Conservation (phyloP, 2,329 filamentous ascomycete species). For the Talaromyces sp. region DNA sequence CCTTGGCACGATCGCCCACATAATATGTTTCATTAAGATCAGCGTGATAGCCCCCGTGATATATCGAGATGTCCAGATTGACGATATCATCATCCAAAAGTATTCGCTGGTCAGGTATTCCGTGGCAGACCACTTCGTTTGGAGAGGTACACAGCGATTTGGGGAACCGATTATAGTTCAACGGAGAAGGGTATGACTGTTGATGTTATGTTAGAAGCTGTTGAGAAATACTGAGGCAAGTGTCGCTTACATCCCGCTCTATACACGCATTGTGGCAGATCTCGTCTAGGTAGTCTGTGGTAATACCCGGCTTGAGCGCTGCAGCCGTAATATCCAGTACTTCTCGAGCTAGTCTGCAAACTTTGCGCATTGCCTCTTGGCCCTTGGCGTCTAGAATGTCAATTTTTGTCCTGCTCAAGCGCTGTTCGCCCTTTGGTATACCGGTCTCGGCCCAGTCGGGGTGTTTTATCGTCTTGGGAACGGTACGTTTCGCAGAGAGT, state of each 20-base stretch:
- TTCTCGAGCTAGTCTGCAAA: constrained; percentile 73
- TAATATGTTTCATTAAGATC: constrained; percentile 97
- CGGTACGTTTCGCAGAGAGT: constrained; percentile 59
- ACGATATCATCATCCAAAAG: constrained; percentile 85
- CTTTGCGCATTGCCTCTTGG: constrained; percentile 81
- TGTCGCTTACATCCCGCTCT: constrained; percentile 49
- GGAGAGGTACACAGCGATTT: constrained; percentile 90
- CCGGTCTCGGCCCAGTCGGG: constrained; percentile 81
- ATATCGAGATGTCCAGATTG: constrained; percentile 87
- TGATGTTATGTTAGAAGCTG: not conserved
- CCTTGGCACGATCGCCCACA: constrained; percentile 72
- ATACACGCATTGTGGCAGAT: constrained; percentile 85
- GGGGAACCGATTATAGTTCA: constrained; percentile 89
- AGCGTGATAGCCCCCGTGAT: constrained; percentile 84
- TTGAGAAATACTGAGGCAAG: not conserved
- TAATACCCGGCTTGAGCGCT: constrained; percentile 73
- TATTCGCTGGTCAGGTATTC: constrained; percentile 79
- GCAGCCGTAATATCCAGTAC: constrained; percentile 81
- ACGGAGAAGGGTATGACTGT: constrained; percentile 83
- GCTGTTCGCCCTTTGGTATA: constrained; percentile 54
- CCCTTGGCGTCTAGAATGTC: constrained; percentile 68
- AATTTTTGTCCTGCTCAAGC: constrained; percentile 66
- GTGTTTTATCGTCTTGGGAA: constrained; percentile 69
- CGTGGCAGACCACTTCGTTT: constrained; percentile 95
- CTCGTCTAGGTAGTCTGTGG: constrained; percentile 85